Percentiles rank a stretch among this genome's conserved stretches.
Evolutionary conservation across 2,329 filamentous ascomycete genomes (phyloP).

Genomic region (Cryphonectria parasitica): DNA sequence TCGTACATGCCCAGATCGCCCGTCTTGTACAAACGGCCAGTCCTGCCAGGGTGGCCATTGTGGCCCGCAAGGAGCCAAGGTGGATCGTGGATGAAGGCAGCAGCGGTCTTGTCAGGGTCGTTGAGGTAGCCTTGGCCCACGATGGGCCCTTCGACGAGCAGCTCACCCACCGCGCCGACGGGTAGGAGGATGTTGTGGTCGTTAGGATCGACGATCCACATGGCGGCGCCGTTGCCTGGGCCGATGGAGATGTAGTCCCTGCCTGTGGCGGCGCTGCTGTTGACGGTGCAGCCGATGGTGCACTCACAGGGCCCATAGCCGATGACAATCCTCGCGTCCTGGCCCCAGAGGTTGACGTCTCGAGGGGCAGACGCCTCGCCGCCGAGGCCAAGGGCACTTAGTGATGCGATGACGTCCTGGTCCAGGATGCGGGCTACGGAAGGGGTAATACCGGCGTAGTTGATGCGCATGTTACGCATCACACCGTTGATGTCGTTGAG

Average conservation of each 20-base stretch:
- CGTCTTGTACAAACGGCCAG: conserved; percentile 51
- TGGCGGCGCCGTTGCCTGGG: conserved; percentile 32
- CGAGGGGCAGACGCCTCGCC: conserved; percentile 58
- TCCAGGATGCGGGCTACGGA: conserved; percentile 54
- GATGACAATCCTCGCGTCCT: conserved; percentile 51
- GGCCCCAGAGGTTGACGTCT: conserved; percentile 53
- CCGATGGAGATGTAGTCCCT: conserved; percentile 35
- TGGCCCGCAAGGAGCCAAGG: conserved; percentile 38
- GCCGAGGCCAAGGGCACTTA: conserved; percentile 53
- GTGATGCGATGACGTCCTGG: conserved; percentile 49
- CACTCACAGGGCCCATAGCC: conserved; percentile 60
- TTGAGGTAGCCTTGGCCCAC: conserved; percentile 56
- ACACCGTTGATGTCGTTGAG: conserved; percentile 45
- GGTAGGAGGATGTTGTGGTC: conserved; percentile 37
- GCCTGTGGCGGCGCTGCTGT: conserved; percentile 33
- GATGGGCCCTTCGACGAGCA: conserved; percentile 48
- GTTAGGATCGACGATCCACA: conserved; percentile 36
- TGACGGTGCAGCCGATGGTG: conserved; percentile 46
- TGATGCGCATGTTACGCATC: conserved; percentile 40
- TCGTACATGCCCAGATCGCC: conserved; percentile 52
- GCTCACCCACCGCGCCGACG: conserved; percentile 40
- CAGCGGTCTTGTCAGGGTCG: conserved; percentile 39
- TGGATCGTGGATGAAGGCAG: conserved; percentile 36
- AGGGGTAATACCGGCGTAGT: conserved; percentile 56
- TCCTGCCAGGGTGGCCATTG: conserved; percentile 37